Conservation (phyloP, 257 asterid genomes). For the Jacaranda copaia region DNA sequence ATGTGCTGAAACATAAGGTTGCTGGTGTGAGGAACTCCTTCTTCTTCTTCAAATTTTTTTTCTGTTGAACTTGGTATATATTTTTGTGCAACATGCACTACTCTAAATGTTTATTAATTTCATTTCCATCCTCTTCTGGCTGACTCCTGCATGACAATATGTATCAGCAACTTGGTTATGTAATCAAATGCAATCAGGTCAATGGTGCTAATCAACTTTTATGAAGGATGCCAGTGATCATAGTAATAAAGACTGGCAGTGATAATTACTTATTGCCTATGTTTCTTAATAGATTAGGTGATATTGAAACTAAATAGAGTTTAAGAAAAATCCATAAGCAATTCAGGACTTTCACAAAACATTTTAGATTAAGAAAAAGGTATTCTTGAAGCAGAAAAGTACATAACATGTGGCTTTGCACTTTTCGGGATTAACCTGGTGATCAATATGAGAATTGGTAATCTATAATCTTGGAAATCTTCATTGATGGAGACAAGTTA, state of each 20-base stretch:
- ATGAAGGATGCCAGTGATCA: slow-evolving; percentile 6
- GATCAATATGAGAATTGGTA: neutral
- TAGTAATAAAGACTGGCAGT: slow-evolving; percentile 1
- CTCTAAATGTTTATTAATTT: neutral
- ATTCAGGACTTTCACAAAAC: slow-evolving; percentile 6
- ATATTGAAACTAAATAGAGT: slow-evolving; percentile 10
- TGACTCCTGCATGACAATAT: slow-evolving; percentile 23
- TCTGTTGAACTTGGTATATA: slow-evolving; percentile 15
- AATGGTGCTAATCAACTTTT: slow-evolving; percentile 24
- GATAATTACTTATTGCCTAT: neutral
- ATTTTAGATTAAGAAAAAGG: neutral
- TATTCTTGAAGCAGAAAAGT: neutral
- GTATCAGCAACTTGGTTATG: slow-evolving; percentile 1
- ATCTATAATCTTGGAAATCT: slow-evolving; percentile 18
- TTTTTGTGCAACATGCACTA: slow-evolving; percentile 20
- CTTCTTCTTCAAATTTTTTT: neutral
- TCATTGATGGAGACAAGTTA: neutral
- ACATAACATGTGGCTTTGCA: too few relatives aligned
- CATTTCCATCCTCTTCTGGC: slow-evolving; percentile 14
- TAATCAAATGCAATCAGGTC: neutral
- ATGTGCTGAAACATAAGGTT: slow-evolving; percentile 38
- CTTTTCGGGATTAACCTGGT: slow-evolving; percentile 5
- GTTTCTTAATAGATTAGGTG: slow-evolving; percentile 24
- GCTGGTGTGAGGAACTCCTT: neutral
- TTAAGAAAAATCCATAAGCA: neutral